phyloP scores from a whole-genome alignment of 805 yeast genomes.

The Candida quercuum region DNA sequence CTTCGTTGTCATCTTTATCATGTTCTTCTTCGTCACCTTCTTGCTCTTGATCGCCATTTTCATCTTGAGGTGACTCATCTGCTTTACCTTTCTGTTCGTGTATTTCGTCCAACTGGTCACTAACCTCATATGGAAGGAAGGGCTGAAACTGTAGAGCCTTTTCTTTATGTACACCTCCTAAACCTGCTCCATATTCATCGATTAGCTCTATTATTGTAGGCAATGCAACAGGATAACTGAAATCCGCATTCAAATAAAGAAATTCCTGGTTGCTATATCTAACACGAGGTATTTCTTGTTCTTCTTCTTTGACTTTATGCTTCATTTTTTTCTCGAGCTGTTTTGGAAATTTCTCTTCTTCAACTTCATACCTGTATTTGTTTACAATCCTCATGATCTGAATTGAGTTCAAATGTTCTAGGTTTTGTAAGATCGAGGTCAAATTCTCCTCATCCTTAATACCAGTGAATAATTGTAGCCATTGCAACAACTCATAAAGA shows the following conservation, averaged over 20 bases:
- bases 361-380: constrained; percentile 78
- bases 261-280: constrained; percentile 18
- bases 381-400: constrained; percentile 70
- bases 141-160: constrained; percentile 65
- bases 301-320: constrained; percentile 9
- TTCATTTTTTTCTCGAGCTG: constrained; percentile 14
- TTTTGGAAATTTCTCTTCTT: constrained; percentile 61
- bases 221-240: constrained; percentile 42
- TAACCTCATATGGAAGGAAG: constrained; percentile 57
- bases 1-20: constrained; percentile 11
- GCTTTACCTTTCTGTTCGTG: constrained; percentile 35
- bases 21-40: constrained; percentile 14
- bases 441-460: constrained; percentile 61
- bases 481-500: constrained; percentile 74
- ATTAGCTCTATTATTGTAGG: constrained; percentile 75
- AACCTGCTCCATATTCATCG: constrained; percentile 70
- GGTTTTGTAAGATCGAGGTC: constrained; percentile 44
- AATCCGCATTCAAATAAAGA: constrained; percentile 39
- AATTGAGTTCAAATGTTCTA: constrained; percentile 54
- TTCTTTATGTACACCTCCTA: constrained; percentile 52
- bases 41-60: constrained; percentile 15
- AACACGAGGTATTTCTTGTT: constrained; percentile 9
- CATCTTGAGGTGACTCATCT: constrained; percentile 9
- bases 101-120: constrained; percentile 69
- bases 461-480: constrained; percentile 82